Base-by-base conservation (phyloP, 495 filamentous ascomycete genomes). In the Aspergillus leporis region DNA sequence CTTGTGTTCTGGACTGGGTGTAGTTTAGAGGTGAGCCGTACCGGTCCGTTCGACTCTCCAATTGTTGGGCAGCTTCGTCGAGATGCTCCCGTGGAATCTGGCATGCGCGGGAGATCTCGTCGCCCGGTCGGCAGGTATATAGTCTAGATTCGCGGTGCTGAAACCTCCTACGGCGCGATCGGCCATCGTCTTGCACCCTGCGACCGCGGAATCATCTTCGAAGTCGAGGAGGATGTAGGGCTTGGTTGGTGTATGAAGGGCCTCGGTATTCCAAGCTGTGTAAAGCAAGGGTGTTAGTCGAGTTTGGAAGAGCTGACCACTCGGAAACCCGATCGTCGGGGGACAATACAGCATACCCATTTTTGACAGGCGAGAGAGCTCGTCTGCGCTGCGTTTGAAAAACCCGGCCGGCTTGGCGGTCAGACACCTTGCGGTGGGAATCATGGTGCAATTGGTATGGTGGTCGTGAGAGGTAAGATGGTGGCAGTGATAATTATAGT, bases 101-200 rank as follows among this genome's bases (percentile, higher is more conserved):
- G 84, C 86, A 64, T 89, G 85, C 46, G 82, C 83, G 61, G 76
- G 79, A 66, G 69, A 74, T 38, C 74, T 70, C 7, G 75, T 59
- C 32, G 76, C 67, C 25, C 71, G 69, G 25, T 81, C 69, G 1
- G 67, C 74, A 9, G 78, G 80, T 19, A 90, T 76, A 70, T 84
- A 90, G 65, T 92, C 87, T 51, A 98, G 79, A 47, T 80, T 70
- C 18, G 86, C 85, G 22, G 80, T 83, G 48, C 92, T 95, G 77
- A 82, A 90, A 47, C 93, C 94, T 60, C 93, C 94, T 8, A 96
- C 88, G 64, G 93, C 90, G 36, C 75, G 78, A 69, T 98, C 94
- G 68, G 84, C 88, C 85, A 98, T 92, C 53, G 87, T 78, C 68
- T 93, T 96, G 80, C 89, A 93, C 40, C 76, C 76, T 18, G 80